phyloP scores from a whole-genome alignment of 2,329 filamentous ascomycete species.

The Colletotrichum sp. region DNA sequence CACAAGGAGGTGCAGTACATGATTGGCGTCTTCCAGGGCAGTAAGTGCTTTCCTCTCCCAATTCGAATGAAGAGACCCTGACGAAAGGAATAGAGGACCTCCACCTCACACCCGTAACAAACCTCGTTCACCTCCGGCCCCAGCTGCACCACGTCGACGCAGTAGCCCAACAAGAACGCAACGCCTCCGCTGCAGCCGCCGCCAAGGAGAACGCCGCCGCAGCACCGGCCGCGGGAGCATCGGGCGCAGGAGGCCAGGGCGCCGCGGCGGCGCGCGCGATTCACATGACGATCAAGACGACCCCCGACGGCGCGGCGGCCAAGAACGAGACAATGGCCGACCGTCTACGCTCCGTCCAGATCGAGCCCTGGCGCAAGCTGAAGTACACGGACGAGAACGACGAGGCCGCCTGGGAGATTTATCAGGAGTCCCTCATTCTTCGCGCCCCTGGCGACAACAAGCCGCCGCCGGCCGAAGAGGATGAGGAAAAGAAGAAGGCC shows the following conservation, averaged over 20 bases:
- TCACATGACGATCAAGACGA: conserved; percentile 85
- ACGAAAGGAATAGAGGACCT: conserved; percentile 67
- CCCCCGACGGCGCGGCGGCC: conserved; percentile 69
- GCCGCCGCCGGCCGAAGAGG: not conserved
- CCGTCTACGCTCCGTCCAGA: conserved; percentile 78
- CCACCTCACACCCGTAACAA: conserved; percentile 83
- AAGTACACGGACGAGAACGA: conserved; percentile 84
- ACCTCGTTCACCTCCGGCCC: conserved; percentile 86
- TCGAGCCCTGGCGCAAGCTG: conserved; percentile 81
- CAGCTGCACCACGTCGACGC: conserved; percentile 95
- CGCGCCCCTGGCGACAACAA: conserved; percentile 16
- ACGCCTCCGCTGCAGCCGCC: conserved; percentile 43
- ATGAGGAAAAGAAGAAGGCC: conserved; percentile 29
- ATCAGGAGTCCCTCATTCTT: conserved; percentile 74
- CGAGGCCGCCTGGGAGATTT: conserved; percentile 76
- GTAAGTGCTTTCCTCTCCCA: conserved; percentile 52
- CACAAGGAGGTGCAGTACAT: conserved; percentile 82
- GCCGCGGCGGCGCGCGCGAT: conserved; percentile 76
- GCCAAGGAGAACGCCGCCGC: conserved; percentile 35
- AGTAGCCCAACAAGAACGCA: conserved; percentile 72
- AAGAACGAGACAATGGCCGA: conserved; percentile 75
- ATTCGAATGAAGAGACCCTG: not conserved
- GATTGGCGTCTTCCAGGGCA: conserved; percentile 86
- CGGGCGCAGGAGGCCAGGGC: conserved; percentile 40
- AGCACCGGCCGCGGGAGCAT: conserved; percentile 38